These are phyloP conservation scores for Pseudognaphalium luteoalbum DNA, from an alignment of 129 eudicot species.

Conservation along the genomic window DNA sequence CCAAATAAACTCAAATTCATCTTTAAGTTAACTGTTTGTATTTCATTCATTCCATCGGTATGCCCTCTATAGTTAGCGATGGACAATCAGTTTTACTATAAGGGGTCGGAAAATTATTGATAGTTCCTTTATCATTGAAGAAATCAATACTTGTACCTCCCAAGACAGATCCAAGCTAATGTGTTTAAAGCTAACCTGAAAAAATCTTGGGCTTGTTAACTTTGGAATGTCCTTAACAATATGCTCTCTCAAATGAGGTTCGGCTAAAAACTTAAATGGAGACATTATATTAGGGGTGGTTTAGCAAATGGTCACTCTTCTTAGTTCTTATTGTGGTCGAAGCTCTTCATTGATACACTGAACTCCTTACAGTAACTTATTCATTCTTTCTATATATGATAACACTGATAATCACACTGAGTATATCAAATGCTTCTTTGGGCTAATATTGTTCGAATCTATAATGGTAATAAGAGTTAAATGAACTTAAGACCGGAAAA, in stretches of 20 bases:
- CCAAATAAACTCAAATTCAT: neutral
- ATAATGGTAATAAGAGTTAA: too few species aligned
- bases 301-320: too few species aligned
- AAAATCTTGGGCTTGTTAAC: neutral
- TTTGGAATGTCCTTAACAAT: neutral
- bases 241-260: neutral
- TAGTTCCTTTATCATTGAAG: neutral
- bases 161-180: neutral
- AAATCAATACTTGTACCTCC: neutral
- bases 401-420: too few species aligned
- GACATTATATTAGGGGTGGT: too few species aligned
- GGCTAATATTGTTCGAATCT: too few species aligned
- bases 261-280: neutral
- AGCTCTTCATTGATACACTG: too few species aligned
- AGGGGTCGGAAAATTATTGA: neutral
- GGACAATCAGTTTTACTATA: neutral
- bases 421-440: too few species aligned
- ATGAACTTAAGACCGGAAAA: too few species aligned
- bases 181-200: neutral
- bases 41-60: too few species aligned
- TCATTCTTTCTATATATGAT: too few species aligned
- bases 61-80: neutral
- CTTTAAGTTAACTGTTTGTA: neutral
- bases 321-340: too few species aligned
- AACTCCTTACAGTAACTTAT: too few species aligned